These are phyloP conservation scores for Silybum marianum DNA, from an alignment of 129 eudicot genomes.

Conservation along the genomic window DNA sequence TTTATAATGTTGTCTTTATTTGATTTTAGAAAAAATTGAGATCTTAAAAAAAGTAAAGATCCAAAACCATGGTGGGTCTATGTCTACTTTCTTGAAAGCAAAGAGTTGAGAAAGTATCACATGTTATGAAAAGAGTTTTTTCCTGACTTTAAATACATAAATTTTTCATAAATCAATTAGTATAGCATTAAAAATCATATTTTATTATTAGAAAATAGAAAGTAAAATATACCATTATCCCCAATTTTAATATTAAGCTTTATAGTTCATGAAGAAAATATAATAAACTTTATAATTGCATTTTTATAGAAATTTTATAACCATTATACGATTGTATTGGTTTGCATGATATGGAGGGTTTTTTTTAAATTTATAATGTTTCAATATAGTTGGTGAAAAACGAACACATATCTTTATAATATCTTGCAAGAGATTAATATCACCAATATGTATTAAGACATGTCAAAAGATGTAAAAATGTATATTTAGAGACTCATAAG, in stretches of 20 bases:
- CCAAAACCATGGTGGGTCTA: background rate
- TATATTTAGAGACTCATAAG: background rate
- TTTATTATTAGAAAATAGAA: background rate
- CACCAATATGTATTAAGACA: background rate
- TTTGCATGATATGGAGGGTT: background rate
- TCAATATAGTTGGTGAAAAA: background rate
- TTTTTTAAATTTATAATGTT: no score
- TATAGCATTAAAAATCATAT: background rate
- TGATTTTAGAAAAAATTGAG: background rate
- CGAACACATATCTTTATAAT: background rate
- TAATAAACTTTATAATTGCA: background rate
- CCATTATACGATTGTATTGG: background rate
- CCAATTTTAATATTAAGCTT: background rate
- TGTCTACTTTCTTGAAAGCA: constrained; percentile 2
- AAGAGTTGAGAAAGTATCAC: background rate
- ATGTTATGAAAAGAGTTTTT: background rate
- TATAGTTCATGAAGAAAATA: background rate
- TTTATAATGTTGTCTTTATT: background rate
- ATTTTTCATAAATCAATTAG: background rate
- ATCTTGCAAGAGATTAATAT: background rate
- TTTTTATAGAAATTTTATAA: no score
- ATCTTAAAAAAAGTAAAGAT: background rate
- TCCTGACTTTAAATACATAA: background rate
- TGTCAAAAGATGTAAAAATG: background rate
- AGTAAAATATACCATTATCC: background rate